Evolutionary conservation across 768 basidiomycete species (phyloP).

Genomic region (Cyclocybe aegerita): DNA sequence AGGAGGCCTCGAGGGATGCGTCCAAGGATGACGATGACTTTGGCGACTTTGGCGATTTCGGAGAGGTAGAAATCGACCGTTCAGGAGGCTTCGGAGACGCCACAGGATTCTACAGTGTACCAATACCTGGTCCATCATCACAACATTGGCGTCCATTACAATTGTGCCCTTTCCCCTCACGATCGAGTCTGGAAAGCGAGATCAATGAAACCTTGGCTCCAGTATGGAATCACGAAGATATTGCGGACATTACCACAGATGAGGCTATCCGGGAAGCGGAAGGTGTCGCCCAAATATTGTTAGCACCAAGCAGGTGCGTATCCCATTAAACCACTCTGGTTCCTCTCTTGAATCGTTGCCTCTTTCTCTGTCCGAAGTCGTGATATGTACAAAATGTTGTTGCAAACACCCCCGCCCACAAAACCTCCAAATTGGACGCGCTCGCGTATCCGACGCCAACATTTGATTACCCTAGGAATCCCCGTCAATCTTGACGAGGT

Average conservation of each 20-base stretch:
- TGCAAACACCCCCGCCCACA: constrained; percentile 70
- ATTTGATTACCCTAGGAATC: constrained; percentile 88
- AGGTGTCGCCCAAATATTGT: constrained; percentile 77
- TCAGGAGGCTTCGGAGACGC: constrained; percentile 33
- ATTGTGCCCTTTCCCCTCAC: constrained; percentile 64
- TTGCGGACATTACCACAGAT: constrained; percentile 55
- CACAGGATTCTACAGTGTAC: constrained; percentile 34
- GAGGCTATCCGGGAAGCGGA: constrained; percentile 79
- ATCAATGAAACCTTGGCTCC: constrained; percentile 66
- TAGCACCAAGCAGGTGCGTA: constrained; percentile 69
- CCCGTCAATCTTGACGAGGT: constrained; percentile 96
- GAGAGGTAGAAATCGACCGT: constrained; percentile 47
- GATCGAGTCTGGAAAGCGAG: constrained; percentile 55
- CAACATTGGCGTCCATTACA: constrained; percentile 61
- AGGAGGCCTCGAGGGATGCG: constrained; percentile 42
- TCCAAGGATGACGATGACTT: constrained; percentile 68
- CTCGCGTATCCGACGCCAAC: constrained; percentile 86
- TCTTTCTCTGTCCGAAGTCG: constrained; percentile 51
- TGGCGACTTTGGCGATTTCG: constrained; percentile 88
- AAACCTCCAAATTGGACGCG: constrained; percentile 94
- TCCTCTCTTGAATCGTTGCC: constrained; percentile 2
- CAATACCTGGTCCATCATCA: constrained; percentile 41
- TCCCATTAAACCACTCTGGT: constrained; percentile 11
- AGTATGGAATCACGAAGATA: constrained; percentile 57
- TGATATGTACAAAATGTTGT: constrained; percentile 68